Conservation (phyloP, 192 early-diverging fungal species). For the Geranomyces variabilis region DNA sequence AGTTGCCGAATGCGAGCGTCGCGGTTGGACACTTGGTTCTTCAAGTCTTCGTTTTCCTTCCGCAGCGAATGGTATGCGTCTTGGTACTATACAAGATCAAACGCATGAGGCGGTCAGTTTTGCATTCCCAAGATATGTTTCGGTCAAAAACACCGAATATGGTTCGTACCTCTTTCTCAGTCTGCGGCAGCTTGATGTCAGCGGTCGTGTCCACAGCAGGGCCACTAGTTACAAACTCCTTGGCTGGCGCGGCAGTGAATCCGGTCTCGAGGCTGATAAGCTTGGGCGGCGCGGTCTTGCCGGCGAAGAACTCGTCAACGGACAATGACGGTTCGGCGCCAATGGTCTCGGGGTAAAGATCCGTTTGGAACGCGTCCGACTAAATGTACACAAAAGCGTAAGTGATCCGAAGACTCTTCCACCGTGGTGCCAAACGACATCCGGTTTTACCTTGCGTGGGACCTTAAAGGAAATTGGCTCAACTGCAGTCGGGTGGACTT, state of each 20-base stretch:
- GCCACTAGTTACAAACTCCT: conserved; percentile 80
- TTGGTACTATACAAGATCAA: conserved; percentile 60
- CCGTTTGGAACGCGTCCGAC: conserved; percentile 95
- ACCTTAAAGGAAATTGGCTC: conserved; percentile 98
- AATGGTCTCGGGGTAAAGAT: conserved; percentile 88
- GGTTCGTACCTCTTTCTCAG: conserved; percentile 60
- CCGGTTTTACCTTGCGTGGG: conserved; percentile 77
- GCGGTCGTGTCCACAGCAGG: conserved; percentile 49
- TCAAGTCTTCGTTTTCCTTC: conserved; percentile 85
- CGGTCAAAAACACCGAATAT: neutral
- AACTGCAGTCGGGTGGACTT: conserved; percentile 83
- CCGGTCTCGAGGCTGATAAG: conserved; percentile 71
- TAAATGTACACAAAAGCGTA: conserved; percentile 36
- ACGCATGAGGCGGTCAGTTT: neutral
- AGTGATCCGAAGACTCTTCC: too few relatives aligned
- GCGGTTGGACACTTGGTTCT: conserved; percentile 67
- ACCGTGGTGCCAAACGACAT: neutral
- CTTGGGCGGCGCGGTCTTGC: conserved; percentile 82
- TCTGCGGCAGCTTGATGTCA: conserved; percentile 43
- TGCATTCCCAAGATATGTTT: neutral
- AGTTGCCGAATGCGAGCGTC: conserved; percentile 80
- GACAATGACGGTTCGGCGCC: conserved; percentile 82
- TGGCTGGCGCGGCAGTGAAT: conserved; percentile 64
- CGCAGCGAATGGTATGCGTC: conserved; percentile 72
- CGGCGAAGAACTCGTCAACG: conserved; percentile 91